Conservation (phyloP, 129 eudicot species). For the Helichrysum umbraculigerum region DNA sequence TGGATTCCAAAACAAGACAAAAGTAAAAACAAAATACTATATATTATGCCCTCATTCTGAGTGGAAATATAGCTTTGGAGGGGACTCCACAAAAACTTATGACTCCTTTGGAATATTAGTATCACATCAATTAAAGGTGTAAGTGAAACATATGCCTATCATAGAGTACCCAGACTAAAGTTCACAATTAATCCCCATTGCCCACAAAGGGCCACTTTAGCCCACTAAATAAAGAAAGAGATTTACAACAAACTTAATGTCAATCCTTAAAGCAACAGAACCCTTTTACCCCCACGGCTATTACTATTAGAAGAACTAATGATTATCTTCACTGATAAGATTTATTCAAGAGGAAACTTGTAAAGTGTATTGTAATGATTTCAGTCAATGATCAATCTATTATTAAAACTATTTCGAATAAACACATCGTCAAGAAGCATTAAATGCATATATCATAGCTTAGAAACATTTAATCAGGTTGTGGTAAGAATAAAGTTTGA, state of each 20-base stretch:
- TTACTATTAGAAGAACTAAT: conserved; percentile 23
- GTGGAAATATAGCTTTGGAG: conserved; percentile 23
- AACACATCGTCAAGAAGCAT: conserved; percentile 12
- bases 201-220: conserved; percentile 35
- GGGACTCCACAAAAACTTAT: conserved; percentile 30
- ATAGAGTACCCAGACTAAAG: conserved; percentile 20
- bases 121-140: conserved; percentile 37
- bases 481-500: neutral
- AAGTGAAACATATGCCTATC: conserved; percentile 28
- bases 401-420: conserved; percentile 17
- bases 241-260: conserved; percentile 32
- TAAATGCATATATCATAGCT: conserved; percentile 15
- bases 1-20: conserved; percentile 22
- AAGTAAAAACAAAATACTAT: neutral
- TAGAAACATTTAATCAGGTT: conserved; percentile 15
- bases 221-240: conserved; percentile 30
- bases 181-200: conserved; percentile 25
- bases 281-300: conserved; percentile 33
- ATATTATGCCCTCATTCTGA: neutral
- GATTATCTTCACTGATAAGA: conserved; percentile 22
- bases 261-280: conserved; percentile 45
- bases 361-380: conserved; percentile 19
- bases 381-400: conserved; percentile 13
- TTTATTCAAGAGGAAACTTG: conserved; percentile 26
- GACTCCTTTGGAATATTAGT: conserved; percentile 31